Evolutionary conservation across 345 rosid genomes (phyloP).

Genomic region (Psidium friedrichsthalianum): DNA sequence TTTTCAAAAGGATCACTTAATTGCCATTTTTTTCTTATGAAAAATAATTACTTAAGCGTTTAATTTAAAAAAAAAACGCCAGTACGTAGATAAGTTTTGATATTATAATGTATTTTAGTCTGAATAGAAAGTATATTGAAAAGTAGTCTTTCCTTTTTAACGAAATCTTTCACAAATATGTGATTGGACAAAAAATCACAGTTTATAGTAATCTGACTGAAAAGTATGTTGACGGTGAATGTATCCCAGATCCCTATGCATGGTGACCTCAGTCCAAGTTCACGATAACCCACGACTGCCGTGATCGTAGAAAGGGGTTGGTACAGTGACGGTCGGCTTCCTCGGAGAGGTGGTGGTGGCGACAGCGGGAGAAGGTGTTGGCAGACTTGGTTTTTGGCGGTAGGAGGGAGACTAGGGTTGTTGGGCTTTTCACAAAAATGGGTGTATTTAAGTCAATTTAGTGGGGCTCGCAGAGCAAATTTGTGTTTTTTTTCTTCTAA

Average conservation of each 20-base stretch:
- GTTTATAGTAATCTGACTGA: not conserved
- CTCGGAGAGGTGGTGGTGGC: not conserved
- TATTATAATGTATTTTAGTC: too few relatives aligned
- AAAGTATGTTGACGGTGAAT: not conserved
- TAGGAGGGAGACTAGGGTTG: not conserved
- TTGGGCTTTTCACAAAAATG: not conserved
- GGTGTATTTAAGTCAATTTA: not conserved
- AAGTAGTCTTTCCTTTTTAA: not conserved
- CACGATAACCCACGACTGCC: not conserved
- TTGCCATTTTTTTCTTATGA: too few relatives aligned
- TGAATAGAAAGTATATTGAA: not conserved
- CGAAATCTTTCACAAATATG: not conserved
- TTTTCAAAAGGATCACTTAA: too few relatives aligned
- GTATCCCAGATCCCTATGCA: not conserved
- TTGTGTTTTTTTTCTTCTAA: not conserved
- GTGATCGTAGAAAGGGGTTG: not conserved
- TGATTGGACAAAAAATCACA: not conserved
- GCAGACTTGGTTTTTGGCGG: not conserved
- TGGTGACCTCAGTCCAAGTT: not conserved
- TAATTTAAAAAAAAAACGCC: too few relatives aligned
- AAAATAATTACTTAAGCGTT: too few relatives aligned
- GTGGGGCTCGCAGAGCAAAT: not conserved
- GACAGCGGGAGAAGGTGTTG: not conserved
- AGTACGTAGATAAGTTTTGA: too few relatives aligned
- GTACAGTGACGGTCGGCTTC: not conserved